These are phyloP conservation scores for Corylus heterophylla DNA, from an alignment of 306 rosid genomes.

Conservation along the genomic window DNA sequence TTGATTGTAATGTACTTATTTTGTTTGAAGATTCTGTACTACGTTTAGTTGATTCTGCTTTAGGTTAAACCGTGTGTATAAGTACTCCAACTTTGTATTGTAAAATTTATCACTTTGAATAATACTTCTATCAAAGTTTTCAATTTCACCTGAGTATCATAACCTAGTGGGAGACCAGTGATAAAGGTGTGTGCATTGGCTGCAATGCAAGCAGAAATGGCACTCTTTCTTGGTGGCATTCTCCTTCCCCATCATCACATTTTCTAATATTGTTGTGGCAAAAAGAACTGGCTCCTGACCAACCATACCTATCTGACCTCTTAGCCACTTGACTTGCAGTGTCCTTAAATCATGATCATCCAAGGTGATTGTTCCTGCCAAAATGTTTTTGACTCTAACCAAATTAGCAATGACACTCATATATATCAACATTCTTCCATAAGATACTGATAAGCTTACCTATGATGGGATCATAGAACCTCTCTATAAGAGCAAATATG, in stretches of 20 bases:
- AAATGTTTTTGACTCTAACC: slow-evolving; percentile 21
- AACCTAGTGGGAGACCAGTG: slow-evolving; percentile 71
- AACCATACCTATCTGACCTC: slow-evolving; percentile 88
- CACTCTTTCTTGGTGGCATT: slow-evolving; percentile 75
- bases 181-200: slow-evolving; percentile 83
- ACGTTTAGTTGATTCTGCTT: no score
- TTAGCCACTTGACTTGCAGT: slow-evolving; percentile 80
- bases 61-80: no score
- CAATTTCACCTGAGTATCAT: slow-evolving; percentile 67
- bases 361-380: slow-evolving; percentile 65
- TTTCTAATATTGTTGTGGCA: slow-evolving; percentile 74
- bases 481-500: slow-evolving; percentile 80
- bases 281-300: slow-evolving; percentile 91
- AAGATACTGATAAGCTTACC: slow-evolving; percentile 40
- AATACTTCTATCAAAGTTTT: no score
- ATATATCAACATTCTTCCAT: neutral
- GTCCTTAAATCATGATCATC: slow-evolving; percentile 78
- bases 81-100: no score
- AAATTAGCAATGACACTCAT: slow-evolving; percentile 7
- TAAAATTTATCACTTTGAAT: no score
- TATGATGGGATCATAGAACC: slow-evolving; percentile 77
- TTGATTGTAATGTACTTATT: no score
- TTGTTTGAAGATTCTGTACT: no score
- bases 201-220: slow-evolving; percentile 76
- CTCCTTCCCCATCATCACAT: slow-evolving; percentile 91